Conservation (phyloP, 495 filamentous ascomycete species). For the Neurospora sp. region DNA sequence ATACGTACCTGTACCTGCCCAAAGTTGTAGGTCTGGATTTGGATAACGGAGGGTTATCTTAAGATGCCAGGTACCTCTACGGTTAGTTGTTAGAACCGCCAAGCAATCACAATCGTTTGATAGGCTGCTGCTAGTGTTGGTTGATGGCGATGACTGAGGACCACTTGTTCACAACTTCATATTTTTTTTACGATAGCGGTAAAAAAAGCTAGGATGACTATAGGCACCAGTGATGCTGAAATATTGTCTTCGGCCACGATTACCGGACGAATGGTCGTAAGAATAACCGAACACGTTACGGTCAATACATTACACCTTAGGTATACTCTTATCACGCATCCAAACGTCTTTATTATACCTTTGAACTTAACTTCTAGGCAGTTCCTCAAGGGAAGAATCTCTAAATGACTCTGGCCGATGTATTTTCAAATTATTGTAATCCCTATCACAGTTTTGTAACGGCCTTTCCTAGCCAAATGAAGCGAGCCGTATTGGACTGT, state of each 20-base stretch:
- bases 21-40: background rate
- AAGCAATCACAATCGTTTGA: background rate
- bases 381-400: too few species aligned
- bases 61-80: background rate
- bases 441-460: too few species aligned
- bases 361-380: too few species aligned
- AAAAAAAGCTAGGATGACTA: background rate
- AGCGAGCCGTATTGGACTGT: too few species aligned
- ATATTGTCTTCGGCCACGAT: background rate
- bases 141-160: background rate
- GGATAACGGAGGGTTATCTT: background rate
- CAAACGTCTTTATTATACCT: too few species aligned
- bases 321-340: too few species aligned
- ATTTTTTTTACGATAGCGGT: background rate
- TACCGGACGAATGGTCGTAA: too few species aligned
- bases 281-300: too few species aligned
- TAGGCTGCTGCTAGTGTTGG: background rate
- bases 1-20: background rate
- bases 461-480: too few species aligned
- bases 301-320: too few species aligned
- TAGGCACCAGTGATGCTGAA: background rate
- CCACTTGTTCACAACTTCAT: background rate
- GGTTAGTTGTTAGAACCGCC: background rate
- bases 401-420: too few species aligned
- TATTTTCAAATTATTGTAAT: too few species aligned